phyloP scores from a whole-genome alignment of 768 basidiomycete species.

The Boletus sensibilis region DNA sequence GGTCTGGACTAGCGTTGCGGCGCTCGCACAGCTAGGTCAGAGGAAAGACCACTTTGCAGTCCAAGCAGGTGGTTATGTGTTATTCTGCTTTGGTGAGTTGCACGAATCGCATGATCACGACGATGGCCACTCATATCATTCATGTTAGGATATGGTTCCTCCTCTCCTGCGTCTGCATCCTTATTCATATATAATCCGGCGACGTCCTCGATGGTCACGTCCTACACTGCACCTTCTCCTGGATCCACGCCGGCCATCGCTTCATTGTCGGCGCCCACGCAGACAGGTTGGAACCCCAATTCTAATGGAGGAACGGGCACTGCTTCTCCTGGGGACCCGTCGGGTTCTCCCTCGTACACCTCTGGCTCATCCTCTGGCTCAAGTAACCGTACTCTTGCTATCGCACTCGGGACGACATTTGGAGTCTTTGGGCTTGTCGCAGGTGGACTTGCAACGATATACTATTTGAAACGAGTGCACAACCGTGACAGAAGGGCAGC shows the following conservation, averaged over 20 bases:
- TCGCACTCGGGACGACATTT: constrained; percentile 62
- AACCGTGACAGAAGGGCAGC: constrained; percentile 2
- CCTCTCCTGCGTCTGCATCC: constrained; percentile 44
- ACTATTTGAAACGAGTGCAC: constrained; percentile 42
- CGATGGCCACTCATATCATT: constrained; percentile 16
- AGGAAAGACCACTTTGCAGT: constrained; percentile 77
- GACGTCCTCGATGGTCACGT: constrained; percentile 39
- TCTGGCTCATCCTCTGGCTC: constrained; percentile 17
- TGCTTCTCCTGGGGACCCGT: constrained; percentile 5
- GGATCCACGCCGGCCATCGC: constrained; percentile 29
- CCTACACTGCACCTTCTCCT: constrained; percentile 38
- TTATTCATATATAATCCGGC: constrained; percentile 51
- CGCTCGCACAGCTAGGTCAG: constrained; percentile 56
- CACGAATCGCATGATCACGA: background rate
- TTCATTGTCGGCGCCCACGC: constrained; percentile 37
- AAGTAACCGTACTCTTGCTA: constrained; percentile 38
- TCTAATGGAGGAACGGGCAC: constrained; percentile 10
- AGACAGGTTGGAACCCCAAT: constrained; percentile 25
- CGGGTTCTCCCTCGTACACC: constrained; percentile 17
- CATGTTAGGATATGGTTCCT: constrained; percentile 31
- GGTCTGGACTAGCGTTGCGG: constrained; percentile 54
- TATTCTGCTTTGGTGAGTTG: constrained; percentile 76
- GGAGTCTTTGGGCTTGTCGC: constrained; percentile 57
- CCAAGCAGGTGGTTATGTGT: constrained; percentile 53
- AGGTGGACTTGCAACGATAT: constrained; percentile 39